Base-by-base conservation (phyloP, 208 protist genomes). In the Trypanosoma scelopori region DNA sequence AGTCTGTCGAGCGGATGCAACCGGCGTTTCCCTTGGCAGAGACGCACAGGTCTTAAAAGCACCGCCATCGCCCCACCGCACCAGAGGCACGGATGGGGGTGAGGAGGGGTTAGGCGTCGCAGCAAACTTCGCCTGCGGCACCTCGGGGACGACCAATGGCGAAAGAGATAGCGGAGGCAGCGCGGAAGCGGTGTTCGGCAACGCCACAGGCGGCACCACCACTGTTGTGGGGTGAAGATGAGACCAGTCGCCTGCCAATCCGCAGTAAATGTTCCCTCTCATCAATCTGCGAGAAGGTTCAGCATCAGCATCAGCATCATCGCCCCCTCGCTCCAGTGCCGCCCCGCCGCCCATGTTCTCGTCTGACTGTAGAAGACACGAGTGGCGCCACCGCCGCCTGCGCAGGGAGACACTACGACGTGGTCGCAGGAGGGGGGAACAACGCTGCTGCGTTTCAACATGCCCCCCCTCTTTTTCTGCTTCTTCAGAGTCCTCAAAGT, bases 211-310 rank as follows among this genome's bases (percentile, higher is more conserved):
- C 1, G 61, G 59, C 47, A 65, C 59, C 20, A 65, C 46, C 9
- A 65, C 59, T 39, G 59, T 65, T 22, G 59, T 65, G 25, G 61
- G 61, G 18, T 49, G 16, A 3, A 57, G 15, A 57, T 16, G 49
- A 12, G 32, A 11, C 13, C 23, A 55, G 39, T 55, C 27, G n/a
- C 28, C 32, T 15, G 16, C 1, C 20, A 65, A 45, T 3, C 16
- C 25, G 28, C 3, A 11, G 39, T 47, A 27, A 27, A 15, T 47
- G 9, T 5, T 51, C 11, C 20, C 30, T 15, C 42, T 51, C 11
- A 12, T 35, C 16, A 30, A 39, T 13, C 7, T 62, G 16, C 18
- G 6, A 15, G 27, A 6, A 30, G 48, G 5, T 5, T 51, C 37
- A 15, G 4, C 12, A 15, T 32, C 16, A 0, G 48, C 42, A 4